Evolutionary conservation across 331 rosid genomes (phyloP), one percentile per base, ranked within the genome.

Genomic region (Acacia pycnantha): DNA sequence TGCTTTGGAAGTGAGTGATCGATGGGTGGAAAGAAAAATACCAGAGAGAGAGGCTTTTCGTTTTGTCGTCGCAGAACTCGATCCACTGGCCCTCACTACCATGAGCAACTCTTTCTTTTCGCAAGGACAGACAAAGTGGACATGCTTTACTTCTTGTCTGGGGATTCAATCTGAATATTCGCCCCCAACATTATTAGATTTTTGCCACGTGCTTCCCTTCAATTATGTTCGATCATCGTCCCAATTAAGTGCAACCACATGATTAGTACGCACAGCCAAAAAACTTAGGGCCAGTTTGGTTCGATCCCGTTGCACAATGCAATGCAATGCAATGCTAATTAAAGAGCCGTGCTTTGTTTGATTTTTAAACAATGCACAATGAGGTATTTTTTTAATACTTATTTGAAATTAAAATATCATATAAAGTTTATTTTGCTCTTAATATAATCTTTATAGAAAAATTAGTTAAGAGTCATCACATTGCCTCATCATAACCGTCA

Each of bases 161-260:
- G 73, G 70, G 83, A 73, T 79, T 73, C 81, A 79, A 82, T 82
- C 83, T 87, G 90, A 81, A 84, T 89, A 81, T 84, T 86, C 85
- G 79, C 22, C 67, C 67, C 53, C 69, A 67, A 48, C 13, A 74
- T 79, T 84, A 83, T 79, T 73, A 79, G 41, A 82, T 82, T 29
- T 65, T 5, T 67, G 88, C 85, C 90, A 84, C 86, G 90, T 75
- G n/a, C n/a, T 62, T 8, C 11, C 11, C 48, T 27, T 44, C 46
- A 26, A 24, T 79, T 76, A 71, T 77, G 70, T 58, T 35, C 11
- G 40, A 41, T 76, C 54, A 76, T 37, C 67, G 37, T 40, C n/a
- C 21, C 44, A 4, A n/a, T n/a, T n/a, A n/a, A 26, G 48, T 11
- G 67, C 65, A 18, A 6, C 24, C 22, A 31, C 31, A 53, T 16